phyloP scores from a whole-genome alignment of 148 eudicot species.

The Vaccinium macrocarpon region DNA sequence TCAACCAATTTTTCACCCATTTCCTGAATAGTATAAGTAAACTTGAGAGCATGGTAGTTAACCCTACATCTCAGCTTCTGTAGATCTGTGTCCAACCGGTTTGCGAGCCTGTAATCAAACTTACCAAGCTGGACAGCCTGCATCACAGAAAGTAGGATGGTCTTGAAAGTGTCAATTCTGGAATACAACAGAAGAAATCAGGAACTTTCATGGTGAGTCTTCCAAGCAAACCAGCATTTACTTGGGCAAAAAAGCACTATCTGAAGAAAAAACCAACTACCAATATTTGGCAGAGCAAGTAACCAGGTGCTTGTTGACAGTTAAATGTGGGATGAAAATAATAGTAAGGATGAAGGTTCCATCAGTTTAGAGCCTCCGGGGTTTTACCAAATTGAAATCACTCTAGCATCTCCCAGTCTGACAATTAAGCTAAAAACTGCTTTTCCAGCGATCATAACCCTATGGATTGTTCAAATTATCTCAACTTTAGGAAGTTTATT shows the following conservation, averaged over 20 bases:
- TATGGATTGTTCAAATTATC: too few relatives aligned
- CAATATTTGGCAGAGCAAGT: slow-evolving; percentile 4
- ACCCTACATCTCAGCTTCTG: slow-evolving; percentile 87
- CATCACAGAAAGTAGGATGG: slow-evolving; percentile 17
- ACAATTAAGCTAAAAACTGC: background rate
- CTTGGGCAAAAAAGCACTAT: background rate
- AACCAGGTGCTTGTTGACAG: background rate
- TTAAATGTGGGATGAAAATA: background rate
- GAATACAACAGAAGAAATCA: background rate
- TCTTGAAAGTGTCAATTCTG: background rate
- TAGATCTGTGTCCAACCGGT: slow-evolving; percentile 51
- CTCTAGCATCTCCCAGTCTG: background rate
- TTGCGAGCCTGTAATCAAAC: slow-evolving; percentile 82
- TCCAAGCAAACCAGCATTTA: background rate
- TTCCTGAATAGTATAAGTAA: slow-evolving; percentile 56
- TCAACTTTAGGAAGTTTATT: background rate
- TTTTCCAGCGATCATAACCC: background rate
- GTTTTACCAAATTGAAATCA: slow-evolving; percentile 6
- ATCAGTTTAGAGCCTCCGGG: background rate
- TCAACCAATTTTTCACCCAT: slow-evolving; percentile 72
- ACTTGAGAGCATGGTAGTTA: slow-evolving; percentile 79
- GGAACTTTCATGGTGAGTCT: background rate
- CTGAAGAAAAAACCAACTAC: background rate
- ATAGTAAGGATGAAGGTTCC: background rate
- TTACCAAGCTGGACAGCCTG: slow-evolving; percentile 91